A percentile compares a stretch with the other conserved stretches of the same genome.
phyloP scores from a whole-genome alignment of 306 rosid genomes.

The Hippophae gyantsensis region DNA sequence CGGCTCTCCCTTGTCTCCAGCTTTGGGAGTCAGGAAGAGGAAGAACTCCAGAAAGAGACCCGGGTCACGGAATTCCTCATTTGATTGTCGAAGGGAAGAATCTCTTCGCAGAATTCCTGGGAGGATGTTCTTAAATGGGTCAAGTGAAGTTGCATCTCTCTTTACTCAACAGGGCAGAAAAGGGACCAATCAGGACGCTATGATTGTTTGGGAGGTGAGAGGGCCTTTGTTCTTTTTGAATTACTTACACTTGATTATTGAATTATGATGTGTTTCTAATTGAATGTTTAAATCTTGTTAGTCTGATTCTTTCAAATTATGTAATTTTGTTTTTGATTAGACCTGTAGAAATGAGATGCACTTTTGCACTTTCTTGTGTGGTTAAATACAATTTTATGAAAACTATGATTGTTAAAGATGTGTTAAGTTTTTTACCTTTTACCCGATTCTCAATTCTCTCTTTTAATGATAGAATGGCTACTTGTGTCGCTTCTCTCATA shows the following conservation, averaged over 20 bases:
- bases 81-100: slow-evolving; percentile 62
- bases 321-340: too few species aligned
- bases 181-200: slow-evolving; percentile 97
- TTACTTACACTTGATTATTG: background rate
- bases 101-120: slow-evolving; percentile 66
- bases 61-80: slow-evolving; percentile 55
- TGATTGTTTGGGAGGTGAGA: slow-evolving; percentile 99
- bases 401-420: background rate
- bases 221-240: slow-evolving; percentile 9
- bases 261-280: background rate
- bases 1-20: slow-evolving; percentile 43
- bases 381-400: background rate
- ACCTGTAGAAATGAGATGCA: too few species aligned
- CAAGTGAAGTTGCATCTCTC: slow-evolving; percentile 58
- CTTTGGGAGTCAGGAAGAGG: slow-evolving; percentile 25
- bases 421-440: slow-evolving; percentile 4
- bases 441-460: background rate
- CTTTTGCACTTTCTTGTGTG: background rate
- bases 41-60: slow-evolving; percentile 32
- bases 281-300: background rate
- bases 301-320: too few species aligned
- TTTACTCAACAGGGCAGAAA: slow-evolving; percentile 95
- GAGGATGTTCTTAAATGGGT: slow-evolving; percentile 70
- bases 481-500: background rate
- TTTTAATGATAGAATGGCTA: background rate